Evolutionary conservation across 352 stramenopile species (phyloP), one percentile per base, ranked within the genome.

Genomic region (Aphanomyces stellatus): DNA sequence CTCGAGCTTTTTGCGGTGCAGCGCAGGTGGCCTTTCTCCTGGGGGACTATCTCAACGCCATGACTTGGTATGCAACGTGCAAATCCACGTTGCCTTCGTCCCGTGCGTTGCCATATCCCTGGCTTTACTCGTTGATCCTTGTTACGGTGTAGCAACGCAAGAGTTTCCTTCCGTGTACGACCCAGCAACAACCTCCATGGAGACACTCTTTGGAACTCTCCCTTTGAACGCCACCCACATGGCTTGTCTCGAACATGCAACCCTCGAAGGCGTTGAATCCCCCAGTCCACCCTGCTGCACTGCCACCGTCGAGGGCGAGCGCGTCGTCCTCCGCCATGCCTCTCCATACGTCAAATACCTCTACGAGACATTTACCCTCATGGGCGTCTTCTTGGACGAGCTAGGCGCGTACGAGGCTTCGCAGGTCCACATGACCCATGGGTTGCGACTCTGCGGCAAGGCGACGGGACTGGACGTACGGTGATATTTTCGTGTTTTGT

Each of bases 341-440:
- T 87, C 79, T 49, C 72, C 46, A 7, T 83, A 85, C 43, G 71
- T 76, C 13, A 64, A 78, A 41, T 77, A 86, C 51, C 53, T 86
- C 1, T 85, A 77, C 48, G 55, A 86, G 17, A 68, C 77, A 6
- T 46, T 81, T 4, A 79, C 76, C 24, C 66, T 80, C 33, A 83
- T 88, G 76, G 77, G 78, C 24, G 80, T 87, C n/a, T 85, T 87
- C 57, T 31, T 87, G 30, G 81, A 89, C 41, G 80, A 88, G 37
- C 40, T 83, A 17, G 78, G 78, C 1, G 64, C 73, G 6, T 88
- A 87, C 63, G 17, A 73, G 8, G 68, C 75, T 49, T 88, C 80
- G 2, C 60, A 81, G 1, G 15, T n/a, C 1, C 84, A 85, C 56
- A 83, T 87, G 62, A 11, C 51, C 4, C 65, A 73, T 25, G 73